Evolutionary conservation across 1,139 yeast species (phyloP).

Genomic region (Sugiyamaella pinicola): DNA sequence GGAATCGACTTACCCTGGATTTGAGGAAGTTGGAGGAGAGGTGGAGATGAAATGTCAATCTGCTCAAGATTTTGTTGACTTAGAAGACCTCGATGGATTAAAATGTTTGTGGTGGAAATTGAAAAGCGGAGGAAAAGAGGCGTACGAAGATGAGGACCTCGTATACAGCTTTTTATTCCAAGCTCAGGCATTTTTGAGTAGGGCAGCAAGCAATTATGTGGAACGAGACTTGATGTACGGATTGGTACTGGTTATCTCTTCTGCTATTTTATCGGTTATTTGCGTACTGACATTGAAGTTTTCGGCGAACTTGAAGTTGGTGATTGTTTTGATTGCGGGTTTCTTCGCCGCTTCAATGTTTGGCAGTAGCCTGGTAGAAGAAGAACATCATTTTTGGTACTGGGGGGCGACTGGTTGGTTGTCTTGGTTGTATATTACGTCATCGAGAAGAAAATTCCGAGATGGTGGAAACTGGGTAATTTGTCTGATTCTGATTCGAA

Average conservation of each 20-base stretch:
- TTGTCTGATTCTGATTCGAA: conserved; percentile 52
- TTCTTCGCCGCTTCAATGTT: conserved; percentile 64
- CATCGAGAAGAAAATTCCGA: conserved; percentile 33
- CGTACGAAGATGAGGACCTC: conserved; percentile 20
- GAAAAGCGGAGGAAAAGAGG: conserved; percentile 12
- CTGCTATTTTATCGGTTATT: conserved; percentile 27
- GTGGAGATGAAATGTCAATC: conserved; percentile 27
- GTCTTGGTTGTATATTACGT: conserved; percentile 37
- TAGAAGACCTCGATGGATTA: conserved; percentile 33
- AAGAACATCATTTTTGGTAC: conserved; percentile 98
- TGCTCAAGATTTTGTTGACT: conserved; percentile 25
- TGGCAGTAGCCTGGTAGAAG: conserved; percentile 94
- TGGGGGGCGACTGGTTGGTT: conserved; percentile 55
- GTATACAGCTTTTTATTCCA: conserved; percentile 48
- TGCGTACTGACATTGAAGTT: conserved; percentile 16
- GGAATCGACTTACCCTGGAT: conserved; percentile 28
- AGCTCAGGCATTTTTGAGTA: conserved; percentile 60
- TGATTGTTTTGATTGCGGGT: conserved; percentile 45
- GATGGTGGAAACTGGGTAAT: conserved; percentile 40
- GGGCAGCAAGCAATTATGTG: conserved; percentile 75
- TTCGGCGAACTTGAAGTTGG: conserved; percentile 27
- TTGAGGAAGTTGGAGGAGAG: conserved; percentile 16
- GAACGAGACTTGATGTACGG: conserved; percentile 56
- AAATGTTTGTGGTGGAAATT: conserved; percentile 31
- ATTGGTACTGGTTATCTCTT: conserved; percentile 42